Conservation (phyloP, 176 grass and related monocot species). For the Musa acuminata region DNA sequence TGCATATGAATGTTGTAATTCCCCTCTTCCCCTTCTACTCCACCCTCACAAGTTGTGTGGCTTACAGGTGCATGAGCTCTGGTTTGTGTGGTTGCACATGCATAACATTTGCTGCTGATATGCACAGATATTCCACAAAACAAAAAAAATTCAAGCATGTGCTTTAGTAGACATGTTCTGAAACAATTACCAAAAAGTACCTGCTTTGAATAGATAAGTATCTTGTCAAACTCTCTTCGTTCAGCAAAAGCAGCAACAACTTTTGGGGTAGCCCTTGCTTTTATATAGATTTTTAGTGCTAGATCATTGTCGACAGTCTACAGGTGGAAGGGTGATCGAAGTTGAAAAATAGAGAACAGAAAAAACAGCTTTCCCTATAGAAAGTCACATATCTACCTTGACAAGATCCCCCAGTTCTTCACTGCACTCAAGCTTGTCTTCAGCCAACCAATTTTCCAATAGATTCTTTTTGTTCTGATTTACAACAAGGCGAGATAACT, state of each 20-base stretch:
- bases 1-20: no score
- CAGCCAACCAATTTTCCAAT: slow-evolving; percentile 91
- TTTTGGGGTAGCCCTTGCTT: slow-evolving; percentile 98
- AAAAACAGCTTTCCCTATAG: no score
- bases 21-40: no score
- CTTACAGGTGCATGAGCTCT: no score
- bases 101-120: no score
- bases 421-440: slow-evolving; percentile 91
- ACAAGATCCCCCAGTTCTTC: slow-evolving; percentile 95
- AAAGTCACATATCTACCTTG: slow-evolving; percentile 32
- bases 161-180: neutral
- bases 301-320: slow-evolving; percentile 99
- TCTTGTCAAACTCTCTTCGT: slow-evolving; percentile 66
- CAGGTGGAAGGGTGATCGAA: neutral
- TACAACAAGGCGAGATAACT: slow-evolving; percentile 83
- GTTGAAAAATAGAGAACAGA: no score
- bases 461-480: slow-evolving; percentile 99
- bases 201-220: slow-evolving; percentile 32
- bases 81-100: no score
- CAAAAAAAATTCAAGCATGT: no score
- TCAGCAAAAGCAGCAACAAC: slow-evolving; percentile 99
- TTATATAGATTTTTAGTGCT: slow-evolving; percentile 94
- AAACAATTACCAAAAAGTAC: neutral
- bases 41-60: no score
- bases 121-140: no score